Conservation (phyloP, 345 rosid species). For the Salix dunnii region DNA sequence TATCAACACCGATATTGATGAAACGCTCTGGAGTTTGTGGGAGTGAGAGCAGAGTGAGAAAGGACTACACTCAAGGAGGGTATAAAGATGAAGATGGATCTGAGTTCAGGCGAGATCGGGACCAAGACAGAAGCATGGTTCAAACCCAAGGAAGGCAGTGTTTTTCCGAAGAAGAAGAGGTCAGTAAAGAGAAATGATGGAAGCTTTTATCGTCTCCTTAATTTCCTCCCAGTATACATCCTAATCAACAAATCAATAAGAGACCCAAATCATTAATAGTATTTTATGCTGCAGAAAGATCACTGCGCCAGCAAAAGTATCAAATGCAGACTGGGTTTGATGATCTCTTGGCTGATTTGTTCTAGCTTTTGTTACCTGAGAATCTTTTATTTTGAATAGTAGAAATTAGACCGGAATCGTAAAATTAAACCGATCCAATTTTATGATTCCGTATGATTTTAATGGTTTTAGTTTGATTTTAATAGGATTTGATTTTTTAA, state of each 20-base stretch:
- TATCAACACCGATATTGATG: no score
- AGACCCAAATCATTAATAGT: no score
- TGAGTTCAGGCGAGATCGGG: background rate
- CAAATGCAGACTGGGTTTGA: background rate
- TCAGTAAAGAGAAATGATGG: constrained; percentile 43
- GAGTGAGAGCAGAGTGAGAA: background rate
- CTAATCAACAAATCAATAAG: no score
- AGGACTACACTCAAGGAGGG: background rate
- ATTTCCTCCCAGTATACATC: no score
- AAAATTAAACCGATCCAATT: no score
- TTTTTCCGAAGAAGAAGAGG: constrained; percentile 35
- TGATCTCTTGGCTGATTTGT: background rate
- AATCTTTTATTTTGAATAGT: background rate
- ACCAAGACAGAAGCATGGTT: background rate
- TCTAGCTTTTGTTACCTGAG: background rate
- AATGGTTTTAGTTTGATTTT: no score
- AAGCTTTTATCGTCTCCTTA: no score
- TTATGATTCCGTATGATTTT: no score
- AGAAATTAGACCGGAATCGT: no score
- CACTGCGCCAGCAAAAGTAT: background rate
- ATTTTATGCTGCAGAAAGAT: background rate
- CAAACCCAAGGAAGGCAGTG: constrained; percentile 29
- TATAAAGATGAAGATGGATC: background rate
- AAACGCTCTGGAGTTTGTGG: no score
- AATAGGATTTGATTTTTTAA: no score